Base-by-base conservation (phyloP, 1,284 basidiomycete genomes). In the Austropuccinia psidii region DNA sequence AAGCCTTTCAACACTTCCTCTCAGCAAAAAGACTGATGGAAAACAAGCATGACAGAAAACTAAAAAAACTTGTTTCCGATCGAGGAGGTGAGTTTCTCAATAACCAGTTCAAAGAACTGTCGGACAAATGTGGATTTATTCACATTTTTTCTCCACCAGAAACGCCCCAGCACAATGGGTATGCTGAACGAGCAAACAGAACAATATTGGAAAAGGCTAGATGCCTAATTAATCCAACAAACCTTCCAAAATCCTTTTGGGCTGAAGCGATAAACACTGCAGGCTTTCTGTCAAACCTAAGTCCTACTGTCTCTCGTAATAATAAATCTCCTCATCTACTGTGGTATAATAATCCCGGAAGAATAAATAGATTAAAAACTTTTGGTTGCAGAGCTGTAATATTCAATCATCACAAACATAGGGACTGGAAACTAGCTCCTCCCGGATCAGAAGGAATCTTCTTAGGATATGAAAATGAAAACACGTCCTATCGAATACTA, bases 211-310 rank as follows among this genome's bases (percentile, higher is more conserved):
- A 9, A 2, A 76, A 74, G 31, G 76, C 75, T 7, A 65, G 78
- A 0, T 77, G 78, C 1, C 76, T 83, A 75, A 75, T 82, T 0
- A 43, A 77, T 5, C 68, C 75, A 19, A 45, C 79, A 0, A 69
- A 75, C 7, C 76, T 83, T 0, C 81, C 79, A 4, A 73, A 68
- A 52, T 75, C 55, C 29, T 79, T 81, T 8, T 83, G 82, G 82
- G 78, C 77, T 0, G 79, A 82, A 66, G 80, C 79, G 0, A 67
- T 78, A 21, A 52, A 74, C 2, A 78, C 81, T 64, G 76, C 75
- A 15, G 73, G 77, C 8, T 83, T 79, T 78, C 24, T 84, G 1
- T 76, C 77, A 41, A 83, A 83, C 70, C 76, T 79, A 15, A 62
- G 27, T 41, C 41, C 60, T 19, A 43, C n/a, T 8, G n/a, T n/a